These are phyloP conservation scores for Xylaria bambusicola DNA, from an alignment of 495 filamentous ascomycete genomes.

Conservation along the genomic window DNA sequence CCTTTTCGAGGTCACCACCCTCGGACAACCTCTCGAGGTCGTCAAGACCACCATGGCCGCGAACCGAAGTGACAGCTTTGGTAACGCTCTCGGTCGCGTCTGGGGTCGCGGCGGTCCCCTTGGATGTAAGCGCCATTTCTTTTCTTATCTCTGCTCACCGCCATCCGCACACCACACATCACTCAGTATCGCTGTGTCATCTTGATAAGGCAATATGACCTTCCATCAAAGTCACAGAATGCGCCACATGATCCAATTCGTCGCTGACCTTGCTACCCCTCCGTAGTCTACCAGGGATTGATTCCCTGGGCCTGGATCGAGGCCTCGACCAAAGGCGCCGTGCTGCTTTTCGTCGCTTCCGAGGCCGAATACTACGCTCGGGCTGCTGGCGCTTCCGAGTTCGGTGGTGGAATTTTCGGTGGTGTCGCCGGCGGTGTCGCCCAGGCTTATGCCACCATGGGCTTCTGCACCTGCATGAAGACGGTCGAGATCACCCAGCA, in stretches of 20 bases:
- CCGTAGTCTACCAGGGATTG: slow-evolving; percentile 94
- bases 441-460: slow-evolving; percentile 99
- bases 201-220: not conserved
- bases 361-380: slow-evolving; percentile 95
- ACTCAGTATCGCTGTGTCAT: too few species aligned
- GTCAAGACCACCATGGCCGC: slow-evolving; percentile 99
- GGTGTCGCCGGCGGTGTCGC: slow-evolving; percentile 94
- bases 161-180: too few species aligned
- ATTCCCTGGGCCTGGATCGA: slow-evolving; percentile 99
- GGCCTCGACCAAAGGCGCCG: slow-evolving; percentile 98
- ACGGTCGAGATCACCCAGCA: slow-evolving; percentile 99
- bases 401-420: slow-evolving; percentile 83
- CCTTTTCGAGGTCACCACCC: slow-evolving; percentile 92
- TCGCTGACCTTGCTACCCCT: not conserved
- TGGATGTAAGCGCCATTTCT: slow-evolving; percentile 77
- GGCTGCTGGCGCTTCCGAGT: slow-evolving; percentile 77
- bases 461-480: slow-evolving; percentile 99
- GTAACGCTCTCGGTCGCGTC: slow-evolving; percentile 76
- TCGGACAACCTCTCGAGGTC: slow-evolving; percentile 90
- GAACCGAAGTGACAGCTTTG: slow-evolving; percentile 86
- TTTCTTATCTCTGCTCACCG: not conserved
- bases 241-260: not conserved
- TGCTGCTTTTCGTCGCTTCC: slow-evolving; percentile 97
- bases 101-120: slow-evolving; percentile 93
- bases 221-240: not conserved